These are phyloP conservation scores for Digitaria exilis DNA, from an alignment of 202 grass and related monocot genomes.

Conservation along the genomic window DNA sequence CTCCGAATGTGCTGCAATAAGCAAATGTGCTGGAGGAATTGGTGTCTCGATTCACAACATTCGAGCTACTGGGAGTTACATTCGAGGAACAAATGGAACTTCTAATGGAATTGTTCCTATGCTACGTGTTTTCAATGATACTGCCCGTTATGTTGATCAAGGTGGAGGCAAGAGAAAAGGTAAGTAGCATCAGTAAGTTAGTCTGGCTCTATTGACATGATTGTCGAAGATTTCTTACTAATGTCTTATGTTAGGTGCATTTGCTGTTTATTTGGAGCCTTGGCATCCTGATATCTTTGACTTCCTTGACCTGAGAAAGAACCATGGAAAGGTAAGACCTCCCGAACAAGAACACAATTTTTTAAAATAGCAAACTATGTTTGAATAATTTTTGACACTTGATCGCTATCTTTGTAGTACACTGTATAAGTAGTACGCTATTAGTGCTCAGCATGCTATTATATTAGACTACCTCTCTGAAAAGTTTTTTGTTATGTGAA, in stretches of 20 bases:
- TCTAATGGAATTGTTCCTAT: constrained; percentile 98
- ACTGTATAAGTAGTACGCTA: background rate
- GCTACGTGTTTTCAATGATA: constrained; percentile 32
- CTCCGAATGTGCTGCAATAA: constrained; percentile 87
- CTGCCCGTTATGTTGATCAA: too few relatives aligned
- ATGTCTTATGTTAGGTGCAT: constrained; percentile 64
- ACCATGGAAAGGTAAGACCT: constrained; percentile 86
- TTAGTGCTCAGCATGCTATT: background rate
- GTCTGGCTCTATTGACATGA: background rate
- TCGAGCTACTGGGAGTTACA: background rate
- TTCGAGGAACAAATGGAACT: constrained; percentile 85
- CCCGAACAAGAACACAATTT: constrained; percentile 22
- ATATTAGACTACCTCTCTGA: background rate
- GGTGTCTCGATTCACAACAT: too few relatives aligned
- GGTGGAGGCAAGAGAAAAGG: too few relatives aligned
- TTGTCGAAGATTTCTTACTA: constrained; percentile 22
- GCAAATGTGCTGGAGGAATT: constrained; percentile 69
- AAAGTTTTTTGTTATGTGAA: background rate
- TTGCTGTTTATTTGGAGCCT: constrained; percentile 92
- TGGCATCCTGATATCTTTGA: constrained; percentile 97
- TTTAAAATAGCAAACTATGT: constrained; percentile 1
- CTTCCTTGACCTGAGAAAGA: constrained; percentile 92
- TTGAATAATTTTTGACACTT: constrained; percentile 18
- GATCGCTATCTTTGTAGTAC: background rate
- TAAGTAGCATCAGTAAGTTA: too few relatives aligned